These are phyloP conservation scores for Populus hybrid DNA, from an alignment of 441 rosid genomes.

Conservation along the genomic window DNA sequence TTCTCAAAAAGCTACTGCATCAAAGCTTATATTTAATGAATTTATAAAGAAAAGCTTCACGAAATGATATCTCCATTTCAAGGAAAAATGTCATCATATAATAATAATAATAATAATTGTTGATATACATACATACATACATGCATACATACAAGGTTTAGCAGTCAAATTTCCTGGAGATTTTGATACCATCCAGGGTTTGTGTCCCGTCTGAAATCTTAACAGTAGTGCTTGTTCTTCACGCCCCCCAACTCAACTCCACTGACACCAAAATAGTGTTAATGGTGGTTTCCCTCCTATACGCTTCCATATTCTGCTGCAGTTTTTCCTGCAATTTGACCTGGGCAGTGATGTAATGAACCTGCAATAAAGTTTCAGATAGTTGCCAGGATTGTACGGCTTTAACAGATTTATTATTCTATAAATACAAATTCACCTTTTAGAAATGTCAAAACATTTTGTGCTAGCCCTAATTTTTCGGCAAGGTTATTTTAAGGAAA, in stretches of 20 bases:
- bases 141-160: constrained; percentile 23
- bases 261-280: constrained; percentile 21
- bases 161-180: constrained; percentile 3
- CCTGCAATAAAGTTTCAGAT: background rate
- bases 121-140: constrained; percentile 24
- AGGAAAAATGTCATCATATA: constrained; percentile 17
- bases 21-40: too few relatives aligned
- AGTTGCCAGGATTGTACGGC: background rate
- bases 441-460: background rate
- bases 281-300: constrained; percentile 1
- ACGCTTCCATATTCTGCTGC: constrained; percentile 18
- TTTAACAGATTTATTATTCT: background rate
- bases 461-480: background rate
- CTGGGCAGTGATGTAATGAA: constrained; percentile 16
- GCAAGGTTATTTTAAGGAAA: background rate
- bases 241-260: constrained; percentile 14
- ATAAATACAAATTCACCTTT: background rate
- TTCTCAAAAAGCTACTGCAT: too few relatives aligned
- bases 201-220: constrained; percentile 18
- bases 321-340: constrained; percentile 11
- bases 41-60: background rate
- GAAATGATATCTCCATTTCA: constrained; percentile 10
- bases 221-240: constrained; percentile 4
- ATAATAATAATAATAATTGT: constrained; percentile 1
- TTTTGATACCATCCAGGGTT: constrained; percentile 13